Evolutionary conservation across 1,284 basidiomycete genomes (phyloP).

Genomic region (Marasmius oreades): DNA sequence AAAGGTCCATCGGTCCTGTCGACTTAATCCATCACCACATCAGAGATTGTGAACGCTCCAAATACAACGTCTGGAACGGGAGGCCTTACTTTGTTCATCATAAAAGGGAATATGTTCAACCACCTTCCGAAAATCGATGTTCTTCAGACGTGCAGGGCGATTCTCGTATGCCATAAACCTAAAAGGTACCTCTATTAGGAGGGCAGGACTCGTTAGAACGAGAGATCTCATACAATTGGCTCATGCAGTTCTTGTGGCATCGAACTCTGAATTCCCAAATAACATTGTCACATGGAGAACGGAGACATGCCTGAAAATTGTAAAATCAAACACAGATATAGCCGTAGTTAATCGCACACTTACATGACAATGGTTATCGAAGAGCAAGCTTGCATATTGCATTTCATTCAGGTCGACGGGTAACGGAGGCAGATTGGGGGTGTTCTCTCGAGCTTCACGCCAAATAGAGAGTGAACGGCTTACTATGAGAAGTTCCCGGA

Average conservation of each 20-base stretch:
- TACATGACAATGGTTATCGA: background rate
- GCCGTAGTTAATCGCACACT: background rate
- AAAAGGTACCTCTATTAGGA: no score
- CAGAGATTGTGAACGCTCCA: no score
- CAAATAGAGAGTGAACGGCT: background rate
- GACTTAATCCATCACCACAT: no score
- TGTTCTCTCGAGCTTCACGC: conserved; percentile 1
- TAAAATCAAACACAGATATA: background rate
- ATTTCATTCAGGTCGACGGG: conserved; percentile 3
- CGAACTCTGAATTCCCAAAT: conserved; percentile 4
- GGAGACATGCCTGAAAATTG: background rate
- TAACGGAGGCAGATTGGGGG: background rate
- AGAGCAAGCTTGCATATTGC: conserved; percentile 1
- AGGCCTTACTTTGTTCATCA: no score
- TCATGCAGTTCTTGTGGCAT: conserved; percentile 2
- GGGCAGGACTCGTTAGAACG: no score
- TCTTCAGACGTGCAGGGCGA: no score
- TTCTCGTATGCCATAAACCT: no score
- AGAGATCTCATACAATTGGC: background rate
- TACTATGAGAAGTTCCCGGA: background rate
- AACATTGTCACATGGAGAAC: background rate
- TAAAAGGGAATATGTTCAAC: no score
- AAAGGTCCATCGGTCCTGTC: no score
- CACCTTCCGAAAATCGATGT: no score
- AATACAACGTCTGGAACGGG: no score